Evolutionary conservation across 495 filamentous ascomycete genomes (phyloP).

Genomic region (Aspergillus baeticus): DNA sequence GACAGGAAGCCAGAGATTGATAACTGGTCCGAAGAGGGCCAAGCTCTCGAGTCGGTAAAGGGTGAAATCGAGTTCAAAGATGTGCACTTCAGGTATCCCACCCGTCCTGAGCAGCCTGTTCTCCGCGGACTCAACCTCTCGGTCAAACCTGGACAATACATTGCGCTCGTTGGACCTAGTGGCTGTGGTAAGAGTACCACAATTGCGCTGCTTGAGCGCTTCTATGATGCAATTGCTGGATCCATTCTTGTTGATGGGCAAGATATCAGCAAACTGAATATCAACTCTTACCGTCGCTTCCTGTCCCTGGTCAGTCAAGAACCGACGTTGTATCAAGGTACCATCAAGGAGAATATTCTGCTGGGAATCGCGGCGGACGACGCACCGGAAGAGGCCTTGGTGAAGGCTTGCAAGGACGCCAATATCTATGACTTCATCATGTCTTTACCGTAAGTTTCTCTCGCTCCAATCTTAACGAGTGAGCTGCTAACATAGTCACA

Average conservation of each 20-base stretch:
- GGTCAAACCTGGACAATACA: constrained; percentile 73
- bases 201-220: constrained; percentile 77
- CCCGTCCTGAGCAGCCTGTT: constrained; percentile 75
- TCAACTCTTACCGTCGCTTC: constrained; percentile 74
- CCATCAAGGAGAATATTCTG: constrained; percentile 78
- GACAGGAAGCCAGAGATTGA: constrained; percentile 78
- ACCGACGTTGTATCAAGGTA: constrained; percentile 83
- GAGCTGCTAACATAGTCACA: constrained; percentile 30
- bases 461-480: neutral
- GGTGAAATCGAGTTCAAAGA: constrained; percentile 75
- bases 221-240: constrained; percentile 78
- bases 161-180: constrained; percentile 77
- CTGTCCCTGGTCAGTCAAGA: constrained; percentile 84
- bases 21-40: constrained; percentile 75
- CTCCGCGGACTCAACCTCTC: constrained; percentile 70
- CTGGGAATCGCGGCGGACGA: constrained; percentile 64
- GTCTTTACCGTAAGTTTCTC: constrained; percentile 52
- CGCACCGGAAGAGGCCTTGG: constrained; percentile 65
- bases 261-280: constrained; percentile 70
- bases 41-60: constrained; percentile 54
- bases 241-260: constrained; percentile 71
- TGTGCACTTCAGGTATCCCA: constrained; percentile 81
- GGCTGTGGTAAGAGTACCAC: constrained; percentile 86
- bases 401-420: constrained; percentile 78
- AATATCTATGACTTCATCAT: constrained; percentile 93